Evolutionary conservation across 2,329 filamentous ascomycete genomes (phyloP).

Genomic region (Diplocarpon mali): DNA sequence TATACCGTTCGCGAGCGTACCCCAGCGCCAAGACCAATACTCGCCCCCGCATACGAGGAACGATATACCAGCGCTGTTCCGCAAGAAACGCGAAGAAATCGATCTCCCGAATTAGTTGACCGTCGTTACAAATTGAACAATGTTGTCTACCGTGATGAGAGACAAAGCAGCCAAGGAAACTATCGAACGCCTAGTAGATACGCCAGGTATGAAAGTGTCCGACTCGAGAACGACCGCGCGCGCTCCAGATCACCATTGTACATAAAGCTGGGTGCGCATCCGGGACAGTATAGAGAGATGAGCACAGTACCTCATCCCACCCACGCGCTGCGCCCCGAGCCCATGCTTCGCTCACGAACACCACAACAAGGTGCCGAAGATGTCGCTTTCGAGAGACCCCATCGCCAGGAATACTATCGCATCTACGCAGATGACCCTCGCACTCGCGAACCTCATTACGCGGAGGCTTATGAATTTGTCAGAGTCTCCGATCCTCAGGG

Average conservation of each 20-base stretch:
- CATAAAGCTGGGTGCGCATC: slow-evolving; percentile 22
- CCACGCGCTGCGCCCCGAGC: slow-evolving; percentile 19
- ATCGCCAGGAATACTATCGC: slow-evolving; percentile 28
- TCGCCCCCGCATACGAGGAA: slow-evolving; percentile 20
- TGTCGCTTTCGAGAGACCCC: slow-evolving; percentile 23
- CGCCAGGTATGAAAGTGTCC: slow-evolving; percentile 27
- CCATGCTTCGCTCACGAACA: slow-evolving; percentile 25
- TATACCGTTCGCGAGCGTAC: slow-evolving; percentile 18
- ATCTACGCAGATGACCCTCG: slow-evolving; percentile 26
- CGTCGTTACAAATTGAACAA: slow-evolving; percentile 26
- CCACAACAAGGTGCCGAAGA: slow-evolving; percentile 20
- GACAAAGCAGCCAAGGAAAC: slow-evolving; percentile 22
- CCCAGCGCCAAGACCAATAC: slow-evolving; percentile 11
- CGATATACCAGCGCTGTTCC: slow-evolving; percentile 14
- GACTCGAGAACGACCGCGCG: slow-evolving; percentile 25
- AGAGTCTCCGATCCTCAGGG: slow-evolving; percentile 35
- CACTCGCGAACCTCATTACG: slow-evolving; percentile 24
- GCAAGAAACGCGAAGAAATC: slow-evolving; percentile 15
- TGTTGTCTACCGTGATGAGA: slow-evolving; percentile 27
- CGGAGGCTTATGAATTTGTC: slow-evolving; percentile 34
- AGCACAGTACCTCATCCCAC: slow-evolving; percentile 22
- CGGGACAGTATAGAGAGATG: slow-evolving; percentile 25
- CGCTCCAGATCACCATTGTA: slow-evolving; percentile 29
- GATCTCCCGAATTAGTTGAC: slow-evolving; percentile 26
- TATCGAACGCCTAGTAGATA: slow-evolving; percentile 25